Percentiles rank a stretch among this genome's conserved stretches.
Conservation (phyloP, 139 green algal species). For the Chlorella sp. region DNA sequence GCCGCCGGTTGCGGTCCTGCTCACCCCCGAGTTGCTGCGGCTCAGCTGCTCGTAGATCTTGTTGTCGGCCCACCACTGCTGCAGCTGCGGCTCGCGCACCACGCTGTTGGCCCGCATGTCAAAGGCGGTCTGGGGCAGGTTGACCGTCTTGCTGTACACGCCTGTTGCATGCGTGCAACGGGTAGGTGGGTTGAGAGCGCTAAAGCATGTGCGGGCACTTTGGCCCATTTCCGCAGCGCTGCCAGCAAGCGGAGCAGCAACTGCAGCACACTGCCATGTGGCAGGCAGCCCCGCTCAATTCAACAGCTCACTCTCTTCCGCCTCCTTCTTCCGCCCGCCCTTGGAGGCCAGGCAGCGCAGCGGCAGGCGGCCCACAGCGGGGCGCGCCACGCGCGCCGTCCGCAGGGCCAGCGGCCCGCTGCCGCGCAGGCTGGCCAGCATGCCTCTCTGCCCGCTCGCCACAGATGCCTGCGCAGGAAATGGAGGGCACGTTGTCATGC, state of each 20-base stretch:
- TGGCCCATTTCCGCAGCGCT: too few relatives aligned
- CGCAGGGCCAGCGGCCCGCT: neutral
- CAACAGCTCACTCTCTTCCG: slow-evolving; percentile 13
- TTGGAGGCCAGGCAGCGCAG: slow-evolving; percentile 28
- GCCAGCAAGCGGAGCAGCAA: neutral
- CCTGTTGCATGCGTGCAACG: neutral
- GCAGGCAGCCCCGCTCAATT: too few relatives aligned
- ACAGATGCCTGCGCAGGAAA: neutral
- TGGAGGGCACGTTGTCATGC: neutral
- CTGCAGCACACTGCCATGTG: too few relatives aligned
- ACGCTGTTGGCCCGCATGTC: slow-evolving; percentile 94
- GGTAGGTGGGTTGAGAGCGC: neutral
- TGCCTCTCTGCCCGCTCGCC: neutral
- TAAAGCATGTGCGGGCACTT: too few relatives aligned
- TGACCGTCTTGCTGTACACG: slow-evolving; percentile 89
- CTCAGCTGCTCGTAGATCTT: slow-evolving; percentile 79
- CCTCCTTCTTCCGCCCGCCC: slow-evolving; percentile 25
- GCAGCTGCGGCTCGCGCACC: slow-evolving; percentile 94
- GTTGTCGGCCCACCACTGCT: slow-evolving; percentile 89
- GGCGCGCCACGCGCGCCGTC: neutral
- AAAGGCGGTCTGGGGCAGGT: slow-evolving; percentile 94
- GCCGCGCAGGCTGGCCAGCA: neutral
- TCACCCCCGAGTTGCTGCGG: slow-evolving; percentile 57
- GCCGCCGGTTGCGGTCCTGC: too few relatives aligned
- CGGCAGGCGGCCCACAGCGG: neutral